Conservation (phyloP, 345 rosid genomes). For the Corymbia maculata region DNA sequence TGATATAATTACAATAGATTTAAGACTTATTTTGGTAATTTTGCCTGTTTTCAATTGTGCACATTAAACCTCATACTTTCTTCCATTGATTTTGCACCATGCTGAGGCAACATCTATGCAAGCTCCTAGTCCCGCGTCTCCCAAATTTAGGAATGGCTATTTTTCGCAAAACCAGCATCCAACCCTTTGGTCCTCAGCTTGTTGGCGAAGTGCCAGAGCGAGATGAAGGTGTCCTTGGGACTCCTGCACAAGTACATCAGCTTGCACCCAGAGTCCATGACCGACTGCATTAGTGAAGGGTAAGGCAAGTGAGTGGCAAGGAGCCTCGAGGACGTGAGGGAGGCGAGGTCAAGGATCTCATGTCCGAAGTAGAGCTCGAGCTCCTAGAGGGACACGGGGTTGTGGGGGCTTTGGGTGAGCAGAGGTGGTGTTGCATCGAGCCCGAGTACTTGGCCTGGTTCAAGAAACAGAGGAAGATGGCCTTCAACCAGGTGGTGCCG, state of each 20-base stretch:
- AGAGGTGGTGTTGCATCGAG: neutral
- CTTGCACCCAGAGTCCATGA: neutral
- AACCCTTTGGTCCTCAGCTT: neutral
- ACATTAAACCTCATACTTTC: no score
- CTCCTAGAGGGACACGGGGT: constrained; percentile 2
- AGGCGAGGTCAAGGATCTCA: neutral
- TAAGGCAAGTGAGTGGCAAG: neutral
- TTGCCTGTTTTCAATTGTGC: no score
- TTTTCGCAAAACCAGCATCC: no score
- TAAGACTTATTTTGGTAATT: no score
- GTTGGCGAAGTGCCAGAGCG: constrained; percentile 5
- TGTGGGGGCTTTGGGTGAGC: neutral
- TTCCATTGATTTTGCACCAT: no score
- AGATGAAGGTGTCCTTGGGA: constrained; percentile 5
- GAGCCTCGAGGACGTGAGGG: neutral
- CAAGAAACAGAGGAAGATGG: neutral
- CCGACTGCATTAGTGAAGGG: neutral
- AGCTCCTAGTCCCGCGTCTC: neutral
- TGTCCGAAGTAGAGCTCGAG: neutral
- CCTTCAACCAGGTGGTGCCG: neutral
- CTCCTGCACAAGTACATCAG: constrained; percentile 1
- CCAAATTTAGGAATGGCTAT: neutral
- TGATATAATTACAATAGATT: no score
- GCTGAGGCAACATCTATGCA: neutral
- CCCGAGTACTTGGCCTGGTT: neutral